Conservation (phyloP, 768 basidiomycete species). For the Floccularia luteovirens region DNA sequence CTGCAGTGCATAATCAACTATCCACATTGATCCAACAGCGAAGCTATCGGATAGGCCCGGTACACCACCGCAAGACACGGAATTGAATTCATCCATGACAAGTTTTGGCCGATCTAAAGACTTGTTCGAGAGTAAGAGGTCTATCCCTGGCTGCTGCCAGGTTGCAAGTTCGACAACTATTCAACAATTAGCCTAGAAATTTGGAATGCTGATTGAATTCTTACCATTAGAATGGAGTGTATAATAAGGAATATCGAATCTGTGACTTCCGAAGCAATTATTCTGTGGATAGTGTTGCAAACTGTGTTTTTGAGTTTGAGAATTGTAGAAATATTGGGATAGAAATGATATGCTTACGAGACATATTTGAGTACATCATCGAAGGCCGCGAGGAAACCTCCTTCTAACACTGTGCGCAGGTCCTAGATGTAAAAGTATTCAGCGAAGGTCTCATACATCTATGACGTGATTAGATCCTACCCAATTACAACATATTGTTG, state of each 20-base stretch:
- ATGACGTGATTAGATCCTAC: not conserved
- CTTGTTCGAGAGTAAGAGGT: not conserved
- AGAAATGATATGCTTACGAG: not conserved
- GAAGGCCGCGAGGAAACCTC: not conserved
- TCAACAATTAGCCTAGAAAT: not conserved
- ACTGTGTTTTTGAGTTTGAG: not conserved
- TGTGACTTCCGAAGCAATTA: not conserved
- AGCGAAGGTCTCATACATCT: not conserved
- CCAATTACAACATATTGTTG: not conserved
- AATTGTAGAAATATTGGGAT: not conserved
- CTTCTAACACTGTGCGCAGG: not conserved
- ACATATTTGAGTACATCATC: not conserved
- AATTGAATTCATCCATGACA: not conserved
- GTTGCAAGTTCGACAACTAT: not conserved
- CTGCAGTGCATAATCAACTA: not conserved
- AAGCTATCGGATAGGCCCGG: not conserved
- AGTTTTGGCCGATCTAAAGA: not conserved
- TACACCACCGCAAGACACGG: not conserved
- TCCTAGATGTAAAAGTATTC: not conserved
- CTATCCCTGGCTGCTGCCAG: not conserved
- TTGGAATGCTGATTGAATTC: not conserved
- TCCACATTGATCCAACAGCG: not conserved
- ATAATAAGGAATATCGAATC: not conserved
- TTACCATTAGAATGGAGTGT: not conserved
- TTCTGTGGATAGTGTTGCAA: not conserved